Percentiles rank a stretch among this genome's conserved stretches.
Conservation (phyloP, 768 basidiomycete species). For the Auricularia sp. region DNA sequence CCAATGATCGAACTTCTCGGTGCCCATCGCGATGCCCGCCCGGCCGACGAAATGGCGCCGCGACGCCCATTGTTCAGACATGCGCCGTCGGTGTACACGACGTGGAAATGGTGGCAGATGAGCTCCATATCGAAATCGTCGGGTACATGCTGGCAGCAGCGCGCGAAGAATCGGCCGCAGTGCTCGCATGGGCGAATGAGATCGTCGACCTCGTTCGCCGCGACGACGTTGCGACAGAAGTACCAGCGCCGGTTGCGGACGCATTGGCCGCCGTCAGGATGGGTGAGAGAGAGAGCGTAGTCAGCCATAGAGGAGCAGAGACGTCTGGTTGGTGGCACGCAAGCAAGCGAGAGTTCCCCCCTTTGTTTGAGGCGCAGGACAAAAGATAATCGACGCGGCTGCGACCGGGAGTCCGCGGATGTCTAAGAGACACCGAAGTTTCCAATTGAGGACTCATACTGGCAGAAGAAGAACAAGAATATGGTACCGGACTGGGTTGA, state of each 20-base stretch:
- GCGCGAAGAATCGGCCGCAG: background rate
- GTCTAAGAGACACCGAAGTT: too few relatives aligned
- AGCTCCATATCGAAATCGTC: background rate
- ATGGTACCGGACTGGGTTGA: too few relatives aligned
- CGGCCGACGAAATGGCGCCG: slow-evolving; percentile 20
- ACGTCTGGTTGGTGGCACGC: too few relatives aligned
- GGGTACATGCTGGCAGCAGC: background rate
- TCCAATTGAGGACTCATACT: too few relatives aligned
- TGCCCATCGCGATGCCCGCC: slow-evolving; percentile 8
- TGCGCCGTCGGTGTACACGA: slow-evolving; percentile 26
- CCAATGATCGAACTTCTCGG: background rate
- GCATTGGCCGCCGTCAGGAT: too few relatives aligned
- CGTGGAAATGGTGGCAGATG: slow-evolving; percentile 16
- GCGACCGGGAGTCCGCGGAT: too few relatives aligned
- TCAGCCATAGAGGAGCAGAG: background rate
- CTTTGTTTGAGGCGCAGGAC: too few relatives aligned
- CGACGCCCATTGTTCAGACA: slow-evolving; percentile 20
- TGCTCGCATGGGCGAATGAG: background rate
- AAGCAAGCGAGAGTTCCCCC: too few relatives aligned
- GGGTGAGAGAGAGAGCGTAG: background rate
- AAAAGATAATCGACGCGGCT: too few relatives aligned
- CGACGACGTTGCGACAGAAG: background rate
- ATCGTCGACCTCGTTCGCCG: background rate
- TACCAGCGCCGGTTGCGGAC: background rate
- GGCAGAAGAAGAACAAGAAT: too few relatives aligned